phyloP scores from a whole-genome alignment of 2,329 filamentous ascomycete genomes.

The Zarea fungicola region DNA sequence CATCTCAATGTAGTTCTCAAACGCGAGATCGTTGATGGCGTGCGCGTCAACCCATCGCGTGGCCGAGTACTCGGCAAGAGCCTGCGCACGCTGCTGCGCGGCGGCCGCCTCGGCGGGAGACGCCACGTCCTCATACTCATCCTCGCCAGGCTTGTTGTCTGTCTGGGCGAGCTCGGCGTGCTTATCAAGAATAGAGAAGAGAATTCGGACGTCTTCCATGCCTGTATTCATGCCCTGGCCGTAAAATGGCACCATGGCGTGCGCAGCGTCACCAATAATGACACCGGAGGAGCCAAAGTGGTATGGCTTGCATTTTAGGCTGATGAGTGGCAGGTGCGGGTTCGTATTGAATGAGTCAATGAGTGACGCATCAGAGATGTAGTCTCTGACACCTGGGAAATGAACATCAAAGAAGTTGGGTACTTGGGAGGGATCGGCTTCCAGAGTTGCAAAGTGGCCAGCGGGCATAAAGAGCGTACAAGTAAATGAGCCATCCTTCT shows the following conservation, averaged over 20 bases:
- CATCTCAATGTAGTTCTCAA: conserved; percentile 94
- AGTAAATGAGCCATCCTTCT: conserved; percentile 81
- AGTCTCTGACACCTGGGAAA: conserved; percentile 77
- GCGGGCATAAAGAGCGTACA: conserved; percentile 88
- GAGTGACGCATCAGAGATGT: conserved; percentile 65
- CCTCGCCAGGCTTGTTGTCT: conserved; percentile 33
- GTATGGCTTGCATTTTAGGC: conserved; percentile 86
- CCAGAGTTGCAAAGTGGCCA: conserved; percentile 61
- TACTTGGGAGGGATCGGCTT: conserved; percentile 54
- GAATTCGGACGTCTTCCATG: conserved; percentile 84
- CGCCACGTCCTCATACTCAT: neutral
- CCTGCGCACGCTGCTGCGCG: conserved; percentile 52
- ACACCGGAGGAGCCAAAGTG: conserved; percentile 73
- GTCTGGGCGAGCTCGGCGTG: conserved; percentile 45
- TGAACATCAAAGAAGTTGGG: conserved; percentile 72
- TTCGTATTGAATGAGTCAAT: conserved; percentile 71
- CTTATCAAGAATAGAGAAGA: conserved; percentile 77
- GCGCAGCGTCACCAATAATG: conserved; percentile 87
- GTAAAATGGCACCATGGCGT: conserved; percentile 98
- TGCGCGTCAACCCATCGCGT: conserved; percentile 73
- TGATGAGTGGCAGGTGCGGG: conserved; percentile 88
- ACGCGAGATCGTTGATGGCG: conserved; percentile 86
- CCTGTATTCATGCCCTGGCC: conserved; percentile 98
- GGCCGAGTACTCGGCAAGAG: conserved; percentile 70
- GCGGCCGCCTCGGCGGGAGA: conserved; percentile 38